Evolutionary conservation across 495 filamentous ascomycete genomes (phyloP).

Genomic region (Poronia punctata): DNA sequence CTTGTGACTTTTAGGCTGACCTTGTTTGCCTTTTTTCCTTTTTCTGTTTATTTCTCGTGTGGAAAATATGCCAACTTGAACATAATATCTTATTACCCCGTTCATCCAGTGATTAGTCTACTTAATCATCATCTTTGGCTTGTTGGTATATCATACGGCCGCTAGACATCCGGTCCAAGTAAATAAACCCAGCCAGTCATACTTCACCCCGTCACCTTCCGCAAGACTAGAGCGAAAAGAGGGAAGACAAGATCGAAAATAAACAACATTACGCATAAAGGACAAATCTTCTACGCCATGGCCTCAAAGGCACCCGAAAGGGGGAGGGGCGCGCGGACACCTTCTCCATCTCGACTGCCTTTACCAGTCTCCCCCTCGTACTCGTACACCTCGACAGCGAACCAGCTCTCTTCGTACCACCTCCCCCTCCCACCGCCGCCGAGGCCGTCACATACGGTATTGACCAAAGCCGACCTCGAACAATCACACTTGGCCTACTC

Average conservation of each 20-base stretch:
- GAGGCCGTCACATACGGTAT: slow-evolving; percentile 45
- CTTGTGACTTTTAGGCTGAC: too few relatives aligned
- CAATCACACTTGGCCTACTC: slow-evolving; percentile 52
- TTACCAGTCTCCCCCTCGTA: slow-evolving; percentile 53
- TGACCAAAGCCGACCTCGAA: slow-evolving; percentile 54
- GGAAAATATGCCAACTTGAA: too few relatives aligned
- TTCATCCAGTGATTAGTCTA: too few relatives aligned
- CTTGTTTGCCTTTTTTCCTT: too few relatives aligned
- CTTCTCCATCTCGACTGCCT: slow-evolving; percentile 41
- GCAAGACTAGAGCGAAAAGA: slow-evolving; percentile 6
- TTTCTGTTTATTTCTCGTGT: too few relatives aligned
- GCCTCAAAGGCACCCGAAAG: slow-evolving; percentile 18
- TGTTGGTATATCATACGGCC: too few relatives aligned
- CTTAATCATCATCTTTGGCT: too few relatives aligned
- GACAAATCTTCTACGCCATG: too few relatives aligned
- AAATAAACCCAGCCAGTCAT: slow-evolving; percentile 20
- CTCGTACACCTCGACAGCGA: slow-evolving; percentile 54
- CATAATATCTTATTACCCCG: too few relatives aligned
- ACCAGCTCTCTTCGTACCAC: slow-evolving; percentile 49
- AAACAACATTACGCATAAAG: too few relatives aligned
- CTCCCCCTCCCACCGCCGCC: slow-evolving; percentile 53
- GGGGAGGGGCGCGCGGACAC: slow-evolving; percentile 31
- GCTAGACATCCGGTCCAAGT: too few relatives aligned
- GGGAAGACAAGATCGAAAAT: too few relatives aligned
- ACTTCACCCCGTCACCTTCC: slow-evolving; percentile 1